Conservation (phyloP, 176 grass and related monocot species). For the Eremochloa ophiuroides region DNA sequence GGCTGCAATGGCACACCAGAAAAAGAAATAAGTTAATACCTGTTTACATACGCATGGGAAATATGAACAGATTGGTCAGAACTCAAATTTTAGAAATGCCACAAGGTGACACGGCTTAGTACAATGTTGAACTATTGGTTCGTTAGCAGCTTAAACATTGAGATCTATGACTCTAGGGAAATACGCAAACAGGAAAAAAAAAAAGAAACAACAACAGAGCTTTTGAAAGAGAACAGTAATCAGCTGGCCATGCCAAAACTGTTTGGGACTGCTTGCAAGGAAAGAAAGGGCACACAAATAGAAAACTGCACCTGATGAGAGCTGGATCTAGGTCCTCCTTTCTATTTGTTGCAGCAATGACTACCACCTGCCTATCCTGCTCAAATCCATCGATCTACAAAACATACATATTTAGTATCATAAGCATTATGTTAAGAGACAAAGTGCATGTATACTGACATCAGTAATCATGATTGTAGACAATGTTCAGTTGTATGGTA, state of each 20-base stretch:
- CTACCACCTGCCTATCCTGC: slow-evolving; percentile 74
- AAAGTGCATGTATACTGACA: background rate
- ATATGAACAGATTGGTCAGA: background rate
- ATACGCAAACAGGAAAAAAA: background rate
- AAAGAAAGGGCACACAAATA: background rate
- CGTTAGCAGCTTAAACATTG: background rate
- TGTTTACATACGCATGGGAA: background rate
- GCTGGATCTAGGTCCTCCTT: slow-evolving; percentile 95
- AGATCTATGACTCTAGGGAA: background rate
- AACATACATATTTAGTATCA: slow-evolving; percentile 9
- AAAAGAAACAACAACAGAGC: background rate
- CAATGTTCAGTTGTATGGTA: background rate
- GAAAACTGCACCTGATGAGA: slow-evolving; percentile 73
- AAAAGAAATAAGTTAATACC: background rate
- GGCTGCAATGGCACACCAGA: slow-evolving; percentile 56
- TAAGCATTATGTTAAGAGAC: slow-evolving; percentile 7
- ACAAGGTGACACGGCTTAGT: slow-evolving; percentile 27
- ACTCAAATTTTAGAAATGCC: background rate
- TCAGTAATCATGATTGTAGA: background rate
- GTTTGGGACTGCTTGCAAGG: slow-evolving; percentile 1
- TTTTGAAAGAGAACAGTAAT: slow-evolving; percentile 10
- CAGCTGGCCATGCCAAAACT: background rate
- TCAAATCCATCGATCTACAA: slow-evolving; percentile 94
- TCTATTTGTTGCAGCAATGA: slow-evolving; percentile 99
- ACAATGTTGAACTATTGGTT: slow-evolving; percentile 1